Conservation (phyloP, 2,329 filamentous ascomycete genomes). For the Sodiomyces alkalinus region DNA sequence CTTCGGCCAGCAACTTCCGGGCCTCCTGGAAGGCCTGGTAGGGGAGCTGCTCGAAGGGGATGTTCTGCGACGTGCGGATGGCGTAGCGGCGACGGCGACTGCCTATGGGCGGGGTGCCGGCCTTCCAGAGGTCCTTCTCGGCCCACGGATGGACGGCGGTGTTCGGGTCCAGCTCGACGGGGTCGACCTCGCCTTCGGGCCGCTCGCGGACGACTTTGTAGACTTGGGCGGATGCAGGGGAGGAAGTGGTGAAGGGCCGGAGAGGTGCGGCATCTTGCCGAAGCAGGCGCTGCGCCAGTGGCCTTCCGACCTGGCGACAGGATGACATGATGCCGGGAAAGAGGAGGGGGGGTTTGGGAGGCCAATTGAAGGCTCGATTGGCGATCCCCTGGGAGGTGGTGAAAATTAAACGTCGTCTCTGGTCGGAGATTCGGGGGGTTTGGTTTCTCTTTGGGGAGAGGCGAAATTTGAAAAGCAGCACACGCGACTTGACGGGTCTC, state of each 20-base stretch:
- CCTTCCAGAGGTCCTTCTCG: conserved; percentile 53
- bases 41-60: conserved; percentile 86
- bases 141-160: conserved; percentile 48
- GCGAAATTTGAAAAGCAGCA: conserved; percentile 1
- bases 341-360: not conserved
- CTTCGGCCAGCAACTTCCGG: conserved; percentile 62
- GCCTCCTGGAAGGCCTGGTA: conserved; percentile 99
- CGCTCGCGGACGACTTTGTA: conserved; percentile 8
- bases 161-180: conserved; percentile 44
- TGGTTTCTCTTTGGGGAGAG: not conserved
- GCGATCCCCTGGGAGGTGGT: not conserved
- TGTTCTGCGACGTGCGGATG: conserved; percentile 43
- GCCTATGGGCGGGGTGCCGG: conserved; percentile 59
- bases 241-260: conserved; percentile 20
- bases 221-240: conserved; percentile 15
- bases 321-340: conserved; percentile 32
- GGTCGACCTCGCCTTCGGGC: conserved; percentile 13
- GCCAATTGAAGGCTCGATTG: conserved; percentile 2
- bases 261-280: conserved; percentile 19
- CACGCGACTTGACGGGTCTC: conserved; percentile 2
- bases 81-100: conserved; percentile 72
- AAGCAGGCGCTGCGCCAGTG: conserved; percentile 39
- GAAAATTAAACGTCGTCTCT: no score
- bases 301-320: conserved; percentile 42
- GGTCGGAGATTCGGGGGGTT: no score